Evolutionary conservation across 2,329 filamentous ascomycete genomes (phyloP).

Genomic region (Plenodomus lindquistii): DNA sequence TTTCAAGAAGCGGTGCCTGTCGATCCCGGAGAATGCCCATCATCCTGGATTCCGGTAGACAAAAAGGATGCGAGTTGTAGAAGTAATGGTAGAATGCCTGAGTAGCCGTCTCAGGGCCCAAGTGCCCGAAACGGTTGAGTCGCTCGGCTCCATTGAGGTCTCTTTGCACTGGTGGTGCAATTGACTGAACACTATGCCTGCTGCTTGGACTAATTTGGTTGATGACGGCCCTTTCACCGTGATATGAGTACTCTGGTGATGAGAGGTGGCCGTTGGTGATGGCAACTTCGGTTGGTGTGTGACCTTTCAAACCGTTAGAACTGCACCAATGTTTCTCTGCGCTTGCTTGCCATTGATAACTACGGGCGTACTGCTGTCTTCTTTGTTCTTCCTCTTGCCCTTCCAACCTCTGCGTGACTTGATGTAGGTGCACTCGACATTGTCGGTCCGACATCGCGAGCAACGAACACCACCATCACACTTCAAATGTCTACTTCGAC

Average conservation of each 20-base stretch:
- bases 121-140: slow-evolving; percentile 31
- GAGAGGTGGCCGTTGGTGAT: slow-evolving; percentile 28
- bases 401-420: slow-evolving; percentile 57
- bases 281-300: slow-evolving; percentile 14
- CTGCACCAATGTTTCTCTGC: not conserved
- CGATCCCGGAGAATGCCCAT: slow-evolving; percentile 47
- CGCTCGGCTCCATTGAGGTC: slow-evolving; percentile 40
- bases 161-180: slow-evolving; percentile 30
- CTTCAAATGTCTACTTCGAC: slow-evolving; percentile 57
- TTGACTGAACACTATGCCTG: slow-evolving; percentile 21
- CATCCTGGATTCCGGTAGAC: slow-evolving; percentile 53
- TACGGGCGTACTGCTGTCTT: slow-evolving; percentile 31
- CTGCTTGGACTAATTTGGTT: slow-evolving; percentile 31
- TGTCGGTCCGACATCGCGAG: slow-evolving; percentile 53
- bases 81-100: slow-evolving; percentile 55
- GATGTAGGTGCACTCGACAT: slow-evolving; percentile 55
- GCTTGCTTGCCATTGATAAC: slow-evolving; percentile 25
- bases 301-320: slow-evolving; percentile 2
- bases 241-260: slow-evolving; percentile 39
- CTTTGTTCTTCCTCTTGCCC: slow-evolving; percentile 46
- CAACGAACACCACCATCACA: slow-evolving; percentile 56
- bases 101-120: slow-evolving; percentile 34
- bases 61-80: slow-evolving; percentile 58
- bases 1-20: slow-evolving; percentile 50
- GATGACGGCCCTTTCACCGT: slow-evolving; percentile 23